A percentile compares a stretch with the other conserved stretches of the same genome.
phyloP scores from a whole-genome alignment of 805 yeast genomes.

The Saturnispora sekii region DNA sequence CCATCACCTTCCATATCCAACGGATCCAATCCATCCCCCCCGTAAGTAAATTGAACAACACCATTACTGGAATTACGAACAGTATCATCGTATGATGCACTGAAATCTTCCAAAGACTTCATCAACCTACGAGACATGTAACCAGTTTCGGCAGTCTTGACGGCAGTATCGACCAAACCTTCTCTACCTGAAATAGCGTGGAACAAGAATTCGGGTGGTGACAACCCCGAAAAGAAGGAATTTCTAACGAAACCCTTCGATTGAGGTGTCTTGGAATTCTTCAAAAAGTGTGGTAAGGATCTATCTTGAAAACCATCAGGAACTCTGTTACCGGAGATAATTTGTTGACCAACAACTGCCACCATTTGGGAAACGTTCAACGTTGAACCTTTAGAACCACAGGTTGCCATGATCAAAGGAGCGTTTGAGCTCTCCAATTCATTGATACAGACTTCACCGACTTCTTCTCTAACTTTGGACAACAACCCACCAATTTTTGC shows the following conservation, averaged over 20 bases:
- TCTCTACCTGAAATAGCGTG: constrained; percentile 99
- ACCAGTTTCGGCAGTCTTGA: constrained; percentile 80
- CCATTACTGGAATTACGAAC: constrained; percentile 94
- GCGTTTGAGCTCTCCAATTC: constrained; percentile 88
- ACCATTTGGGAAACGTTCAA: constrained; percentile 99
- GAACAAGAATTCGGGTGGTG: constrained; percentile 86
- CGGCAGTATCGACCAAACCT: constrained; percentile 99
- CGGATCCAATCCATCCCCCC: constrained; percentile 98
- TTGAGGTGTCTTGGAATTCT: constrained; percentile 93
- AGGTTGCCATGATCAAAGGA: constrained; percentile 96
- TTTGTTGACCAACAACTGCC: constrained; percentile 99
- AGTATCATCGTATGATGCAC: constrained; percentile 86
- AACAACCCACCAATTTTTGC: constrained; percentile 94
- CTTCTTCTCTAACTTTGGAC: constrained; percentile 97
- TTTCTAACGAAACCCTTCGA: constrained; percentile 96
- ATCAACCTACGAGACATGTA: constrained; percentile 96
- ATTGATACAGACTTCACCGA: constrained; percentile 92
- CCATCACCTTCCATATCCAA: constrained; percentile 99
- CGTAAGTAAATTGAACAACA: constrained; percentile 94
- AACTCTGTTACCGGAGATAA: constrained; percentile 96
- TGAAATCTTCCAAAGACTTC: constrained; percentile 92
- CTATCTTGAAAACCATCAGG: constrained; percentile 99
- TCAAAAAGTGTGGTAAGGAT: constrained; percentile 92
- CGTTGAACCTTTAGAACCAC: constrained; percentile 98
- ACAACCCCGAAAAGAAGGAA: constrained; percentile 85